Evolutionary conservation across 75 land plant genomes (phyloP), one percentile per base, ranked within the genome.

Genomic region (Sequoiadendron giganteum): DNA sequence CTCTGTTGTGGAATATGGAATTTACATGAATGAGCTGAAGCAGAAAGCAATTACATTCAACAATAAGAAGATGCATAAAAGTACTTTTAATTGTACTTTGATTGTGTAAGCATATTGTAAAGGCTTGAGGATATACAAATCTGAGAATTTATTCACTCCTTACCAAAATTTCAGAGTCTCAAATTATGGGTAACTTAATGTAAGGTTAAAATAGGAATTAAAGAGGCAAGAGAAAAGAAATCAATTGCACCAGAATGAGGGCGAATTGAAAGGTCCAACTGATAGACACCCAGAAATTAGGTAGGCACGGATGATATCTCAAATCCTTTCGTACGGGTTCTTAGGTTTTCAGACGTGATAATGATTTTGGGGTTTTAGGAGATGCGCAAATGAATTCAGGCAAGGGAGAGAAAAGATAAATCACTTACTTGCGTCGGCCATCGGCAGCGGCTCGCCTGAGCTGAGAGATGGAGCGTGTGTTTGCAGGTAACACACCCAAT

Each of bases 401-500:
- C 47, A 36, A 77, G 19, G 2, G 19, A 48, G 49, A 30, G 5
- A 85, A 14, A 15, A 49, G 47, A 85, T 2, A 25, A 4, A 85
- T 4, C 7, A 34, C 15, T 72, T 70, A 96, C 98, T 97, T 97
- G 39, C 98, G 87, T 7, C 98, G 89, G 55, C 92, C 92, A 91
- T 93, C 91, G 42, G 98, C 98, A 0, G 97, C 88, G 18, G 93
- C 95, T 2, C 95, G 89, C 45, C 97, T 93, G 86, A 95, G 91
- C 81, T 94, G 95, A 40, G 93, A 93, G 52, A 95, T 80, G 2
- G 94, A 90, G 34, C 89, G 85, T 55, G 93, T 87, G 76, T 89
- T 75, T 2, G 89, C 85, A 36, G 91, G 98, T 47, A 97, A 85
- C 70, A 95, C 90, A 39, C 95, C 95, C 19, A 97, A 91, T 86